Conservation (phyloP, 2,329 filamentous ascomycete genomes). For the Colletotrichum lentis region DNA sequence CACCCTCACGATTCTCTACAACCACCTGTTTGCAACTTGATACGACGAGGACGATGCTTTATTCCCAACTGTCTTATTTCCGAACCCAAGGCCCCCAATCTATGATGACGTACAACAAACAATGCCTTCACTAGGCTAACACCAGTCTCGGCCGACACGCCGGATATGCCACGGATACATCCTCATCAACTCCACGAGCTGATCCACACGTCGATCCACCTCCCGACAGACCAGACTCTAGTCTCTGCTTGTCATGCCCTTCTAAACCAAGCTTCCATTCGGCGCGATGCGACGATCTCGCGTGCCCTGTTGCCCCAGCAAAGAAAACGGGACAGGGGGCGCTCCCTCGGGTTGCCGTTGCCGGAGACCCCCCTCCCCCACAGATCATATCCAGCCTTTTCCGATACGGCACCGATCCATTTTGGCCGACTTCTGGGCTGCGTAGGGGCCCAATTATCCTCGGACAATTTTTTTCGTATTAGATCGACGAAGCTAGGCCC, state of each 20-base stretch:
- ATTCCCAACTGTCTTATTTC: not conserved
- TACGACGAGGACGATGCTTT: not conserved
- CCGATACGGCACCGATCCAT: slow-evolving; percentile 22
- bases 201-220: slow-evolving; percentile 5
- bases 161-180: slow-evolving; percentile 16
- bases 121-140: not conserved
- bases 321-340: not conserved
- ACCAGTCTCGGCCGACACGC: not conserved
- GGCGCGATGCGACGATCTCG: not conserved
- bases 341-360: slow-evolving; percentile 4
- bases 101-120: no score
- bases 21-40: no score
- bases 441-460: slow-evolving; percentile 14
- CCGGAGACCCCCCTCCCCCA: slow-evolving; percentile 10
- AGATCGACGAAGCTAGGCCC: slow-evolving; percentile 1
- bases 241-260: slow-evolving; percentile 1
- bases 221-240: not conserved
- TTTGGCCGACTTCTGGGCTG: slow-evolving; percentile 14
- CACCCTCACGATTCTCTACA: no score
- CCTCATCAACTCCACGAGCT: not conserved
- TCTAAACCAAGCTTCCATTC: not conserved
- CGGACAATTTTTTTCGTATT: slow-evolving; percentile 15
- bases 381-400: not conserved
- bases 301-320: not conserved
- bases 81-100: no score